A percentile compares a stretch with the other conserved stretches of the same genome.
phyloP scores from a whole-genome alignment of 768 basidiomycete genomes.

The Tulasnella sp. region DNA sequence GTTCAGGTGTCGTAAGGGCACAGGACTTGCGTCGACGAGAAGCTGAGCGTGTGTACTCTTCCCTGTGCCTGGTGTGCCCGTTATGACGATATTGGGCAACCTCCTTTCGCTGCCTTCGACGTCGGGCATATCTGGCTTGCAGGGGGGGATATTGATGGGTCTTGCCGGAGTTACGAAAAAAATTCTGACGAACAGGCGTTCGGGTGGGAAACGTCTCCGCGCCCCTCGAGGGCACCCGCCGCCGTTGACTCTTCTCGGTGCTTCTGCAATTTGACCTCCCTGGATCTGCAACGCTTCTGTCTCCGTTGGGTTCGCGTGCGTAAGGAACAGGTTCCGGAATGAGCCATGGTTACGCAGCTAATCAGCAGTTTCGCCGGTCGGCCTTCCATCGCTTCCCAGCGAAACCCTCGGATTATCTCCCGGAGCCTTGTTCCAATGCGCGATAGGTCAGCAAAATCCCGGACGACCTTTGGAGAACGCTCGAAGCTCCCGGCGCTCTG shows the following conservation, averaged over 20 bases:
- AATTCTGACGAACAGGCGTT: background rate
- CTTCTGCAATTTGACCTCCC: conserved; percentile 9
- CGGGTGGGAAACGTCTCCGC: background rate
- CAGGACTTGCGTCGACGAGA: conserved; percentile 65
- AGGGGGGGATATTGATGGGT: background rate
- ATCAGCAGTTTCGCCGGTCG: background rate
- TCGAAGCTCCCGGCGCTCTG: background rate
- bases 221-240: background rate
- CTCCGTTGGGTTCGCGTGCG: background rate
- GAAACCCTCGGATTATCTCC: background rate
- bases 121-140: background rate
- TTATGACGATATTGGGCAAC: conserved; percentile 61
- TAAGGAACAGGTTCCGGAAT: background rate
- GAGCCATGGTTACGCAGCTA: background rate
- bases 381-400: background rate
- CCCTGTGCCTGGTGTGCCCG: conserved; percentile 70
- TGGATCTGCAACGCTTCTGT: conserved; percentile 15
- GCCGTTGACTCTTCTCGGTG: background rate
- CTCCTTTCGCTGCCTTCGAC: background rate
- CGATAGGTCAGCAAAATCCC: background rate
- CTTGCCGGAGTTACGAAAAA: conserved; percentile 3
- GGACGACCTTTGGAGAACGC: background rate
- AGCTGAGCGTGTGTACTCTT: conserved; percentile 90
- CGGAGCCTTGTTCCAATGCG: background rate
- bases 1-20: conserved; percentile 77